Base-by-base conservation (phyloP, 305 asterid species). In the Fraxinus sp. region DNA sequence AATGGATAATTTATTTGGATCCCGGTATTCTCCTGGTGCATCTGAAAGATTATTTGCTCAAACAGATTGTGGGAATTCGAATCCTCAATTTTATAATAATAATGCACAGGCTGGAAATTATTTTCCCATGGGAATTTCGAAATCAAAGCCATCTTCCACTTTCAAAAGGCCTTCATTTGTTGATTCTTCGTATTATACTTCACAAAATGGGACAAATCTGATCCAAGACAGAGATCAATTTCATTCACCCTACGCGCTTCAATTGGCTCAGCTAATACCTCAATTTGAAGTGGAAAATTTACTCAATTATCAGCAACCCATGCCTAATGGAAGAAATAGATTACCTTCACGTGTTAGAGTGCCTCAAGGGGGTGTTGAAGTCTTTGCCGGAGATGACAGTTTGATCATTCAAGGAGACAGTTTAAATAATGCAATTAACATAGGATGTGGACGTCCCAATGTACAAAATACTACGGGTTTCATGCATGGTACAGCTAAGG, bases 371-470 rank as follows among this genome's bases (percentile, higher is more conserved):
- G 83, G 79, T 49, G 81, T 77, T 59, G 92, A 89, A 22, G 72
- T 79, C 28, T 80, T 86, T 59, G 81, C 84, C 0, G 83, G 89
- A 30, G 94, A 90, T 59, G 93, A 87, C 33, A 86, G 94, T 82
- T 83, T 92, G 85, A 84, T 90, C 39, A 55, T 90, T 79, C 89
- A 92, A 49, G 93, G 93, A 11, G 91, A 87, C 77, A 82, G 87
- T 82, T 32, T 86, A 35, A 82, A 86, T 79, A 75, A 79, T 75
- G 88, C 78, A 4, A 80, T 85, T 30, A 79, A 83, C 20, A 88
- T 86, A 41, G 90, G 87, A 30, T 74, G 86, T n/a, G 85, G 66
- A 8, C 84, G 82, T 64, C 30, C 86, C 1, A 82, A 85, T 83
- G 89, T 89, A 4, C 83, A 83, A 33, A 80, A 62, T 64, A 52